A percentile compares a stretch with the other conserved stretches of the same genome.
phyloP scores from a whole-genome alignment of 305 asterid genomes.

The Ilex paraguariensis region DNA sequence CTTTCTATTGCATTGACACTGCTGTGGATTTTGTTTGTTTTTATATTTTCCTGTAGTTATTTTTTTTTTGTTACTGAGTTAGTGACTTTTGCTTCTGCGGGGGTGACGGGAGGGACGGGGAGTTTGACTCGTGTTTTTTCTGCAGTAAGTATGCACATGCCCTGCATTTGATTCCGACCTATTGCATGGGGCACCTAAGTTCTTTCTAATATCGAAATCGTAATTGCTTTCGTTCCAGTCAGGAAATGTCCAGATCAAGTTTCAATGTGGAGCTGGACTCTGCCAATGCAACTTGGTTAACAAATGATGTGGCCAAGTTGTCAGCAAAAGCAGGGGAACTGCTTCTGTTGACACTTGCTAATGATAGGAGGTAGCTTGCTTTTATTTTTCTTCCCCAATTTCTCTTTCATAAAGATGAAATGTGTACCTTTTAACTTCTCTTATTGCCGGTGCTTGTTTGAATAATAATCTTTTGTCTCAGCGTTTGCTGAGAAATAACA shows the following conservation, averaged over 20 bases:
- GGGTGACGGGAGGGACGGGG: too few species aligned
- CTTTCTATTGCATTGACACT: slow-evolving; percentile 21
- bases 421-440: slow-evolving; percentile 2
- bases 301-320: slow-evolving; percentile 90
- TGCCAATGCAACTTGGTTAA: slow-evolving; percentile 85
- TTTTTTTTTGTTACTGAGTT: slow-evolving; percentile 20
- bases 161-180: too few species aligned
- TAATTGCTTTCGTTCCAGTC: slow-evolving; percentile 43
- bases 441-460: slow-evolving; percentile 4
- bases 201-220: slow-evolving; percentile 19
- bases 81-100: slow-evolving; percentile 29
- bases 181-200: background rate
- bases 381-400: slow-evolving; percentile 13
- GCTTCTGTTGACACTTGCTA: slow-evolving; percentile 79
- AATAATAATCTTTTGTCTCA: too few species aligned
- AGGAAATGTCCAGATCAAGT: slow-evolving; percentile 76
- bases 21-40: slow-evolving; percentile 6
- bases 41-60: slow-evolving; percentile 12
- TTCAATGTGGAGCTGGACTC: slow-evolving; percentile 90
- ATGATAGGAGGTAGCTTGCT: slow-evolving; percentile 79
- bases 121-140: background rate
- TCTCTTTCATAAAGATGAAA: slow-evolving; percentile 7
- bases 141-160: too few species aligned
- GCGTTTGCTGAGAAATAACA: too few species aligned
- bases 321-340: slow-evolving; percentile 94